These are phyloP conservation scores for Pichia gijzeniarum DNA, from an alignment of 805 yeast species.

Conservation along the genomic window DNA sequence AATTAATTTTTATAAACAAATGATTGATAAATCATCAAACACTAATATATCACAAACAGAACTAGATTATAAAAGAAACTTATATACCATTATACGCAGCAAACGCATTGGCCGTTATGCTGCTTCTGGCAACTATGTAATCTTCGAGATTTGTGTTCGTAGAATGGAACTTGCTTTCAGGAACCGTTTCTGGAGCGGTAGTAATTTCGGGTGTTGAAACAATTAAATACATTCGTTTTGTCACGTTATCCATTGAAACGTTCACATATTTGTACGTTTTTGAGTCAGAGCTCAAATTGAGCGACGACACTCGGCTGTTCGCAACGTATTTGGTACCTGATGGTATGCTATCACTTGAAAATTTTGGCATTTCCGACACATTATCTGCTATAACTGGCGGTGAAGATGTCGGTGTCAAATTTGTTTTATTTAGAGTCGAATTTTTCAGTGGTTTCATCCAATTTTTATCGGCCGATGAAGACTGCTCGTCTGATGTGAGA, in stretches of 20 bases:
- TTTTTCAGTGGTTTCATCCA: slow-evolving; percentile 18
- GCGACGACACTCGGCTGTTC: slow-evolving; percentile 6
- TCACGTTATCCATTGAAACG: slow-evolving; percentile 12
- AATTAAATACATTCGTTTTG: slow-evolving; percentile 8
- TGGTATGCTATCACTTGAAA: not conserved
- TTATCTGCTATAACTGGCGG: not conserved
- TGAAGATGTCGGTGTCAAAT: slow-evolving; percentile 1
- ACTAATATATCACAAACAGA: too few species aligned
- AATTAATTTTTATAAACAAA: too few species aligned
- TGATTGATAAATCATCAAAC: not conserved
- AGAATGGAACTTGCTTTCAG: not conserved
- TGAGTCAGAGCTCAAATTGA: slow-evolving; percentile 4
- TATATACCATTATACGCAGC: slow-evolving; percentile 4
- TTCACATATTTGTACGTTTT: slow-evolving; percentile 15
- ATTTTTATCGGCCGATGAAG: slow-evolving; percentile 4
- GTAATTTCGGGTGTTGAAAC: slow-evolving; percentile 13
- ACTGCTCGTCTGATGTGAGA: not conserved
- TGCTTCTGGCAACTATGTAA: slow-evolving; percentile 10
- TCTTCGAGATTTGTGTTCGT: slow-evolving; percentile 4
- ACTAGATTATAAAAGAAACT: not conserved
- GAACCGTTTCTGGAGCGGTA: slow-evolving; percentile 12
- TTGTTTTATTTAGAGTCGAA: slow-evolving; percentile 3
- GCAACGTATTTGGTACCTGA: slow-evolving; percentile 2
- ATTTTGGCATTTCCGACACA: not conserved
- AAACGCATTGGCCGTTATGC: slow-evolving; percentile 15